phyloP scores from a whole-genome alignment of 345 rosid genomes.

The Garcia nutans region DNA sequence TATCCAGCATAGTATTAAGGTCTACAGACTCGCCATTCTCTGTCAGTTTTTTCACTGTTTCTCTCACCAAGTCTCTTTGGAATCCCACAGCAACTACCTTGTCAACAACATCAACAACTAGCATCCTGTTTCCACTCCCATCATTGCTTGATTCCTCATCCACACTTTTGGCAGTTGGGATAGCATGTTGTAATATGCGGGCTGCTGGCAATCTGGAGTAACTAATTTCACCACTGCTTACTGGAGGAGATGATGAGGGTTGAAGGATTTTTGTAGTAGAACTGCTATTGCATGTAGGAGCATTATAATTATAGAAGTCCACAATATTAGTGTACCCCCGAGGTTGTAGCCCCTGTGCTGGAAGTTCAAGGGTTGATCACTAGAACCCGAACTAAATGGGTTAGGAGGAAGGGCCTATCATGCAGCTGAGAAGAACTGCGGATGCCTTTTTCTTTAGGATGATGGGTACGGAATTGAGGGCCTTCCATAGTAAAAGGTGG shows the following conservation, averaged over 20 bases:
- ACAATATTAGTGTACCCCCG: slow-evolving; percentile 11
- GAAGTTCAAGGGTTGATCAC: slow-evolving; percentile 25
- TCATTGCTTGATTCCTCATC: slow-evolving; percentile 29
- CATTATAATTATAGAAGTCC: slow-evolving; percentile 14
- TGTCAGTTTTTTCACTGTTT: slow-evolving; percentile 42
- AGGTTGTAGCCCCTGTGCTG: slow-evolving; percentile 10
- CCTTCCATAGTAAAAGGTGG: slow-evolving; percentile 20
- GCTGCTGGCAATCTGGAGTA: slow-evolving; percentile 41
- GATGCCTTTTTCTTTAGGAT: slow-evolving; percentile 24
- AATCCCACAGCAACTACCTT: slow-evolving; percentile 64
- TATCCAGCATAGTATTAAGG: slow-evolving; percentile 52
- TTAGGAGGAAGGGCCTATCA: slow-evolving; percentile 21
- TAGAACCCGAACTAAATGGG: slow-evolving; percentile 17
- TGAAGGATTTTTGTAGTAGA: slow-evolving; percentile 17
- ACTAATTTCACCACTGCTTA: slow-evolving; percentile 15
- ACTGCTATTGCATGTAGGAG: slow-evolving; percentile 17
- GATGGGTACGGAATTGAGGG: slow-evolving; percentile 21
- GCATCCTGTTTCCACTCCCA: slow-evolving; percentile 30
- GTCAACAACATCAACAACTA: slow-evolving; percentile 45
- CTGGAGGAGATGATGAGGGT: slow-evolving; percentile 16
- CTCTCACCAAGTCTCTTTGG: slow-evolving; percentile 56
- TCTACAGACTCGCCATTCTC: slow-evolving; percentile 52
- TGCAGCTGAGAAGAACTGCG: slow-evolving; percentile 19
- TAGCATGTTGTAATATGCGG: slow-evolving; percentile 41
- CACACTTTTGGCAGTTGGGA: slow-evolving; percentile 48